A percentile compares a stretch with the other conserved stretches of the same genome.
Conservation (phyloP, 192 early-diverging fungal genomes). For the Anaeromyces robustus region DNA sequence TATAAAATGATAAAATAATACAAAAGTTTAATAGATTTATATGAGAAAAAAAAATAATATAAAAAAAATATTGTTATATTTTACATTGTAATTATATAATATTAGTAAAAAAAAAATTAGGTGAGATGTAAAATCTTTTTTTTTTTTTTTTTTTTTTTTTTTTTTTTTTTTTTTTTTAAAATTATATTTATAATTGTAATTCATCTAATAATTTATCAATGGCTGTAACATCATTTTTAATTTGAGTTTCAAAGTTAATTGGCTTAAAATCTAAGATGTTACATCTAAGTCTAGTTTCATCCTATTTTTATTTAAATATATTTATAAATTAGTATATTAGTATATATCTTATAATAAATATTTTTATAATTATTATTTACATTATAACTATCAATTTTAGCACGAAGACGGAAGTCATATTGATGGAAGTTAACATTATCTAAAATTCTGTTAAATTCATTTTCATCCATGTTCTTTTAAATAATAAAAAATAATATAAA, state of each 20-base stretch:
- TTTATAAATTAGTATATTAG: background rate
- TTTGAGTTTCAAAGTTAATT: background rate
- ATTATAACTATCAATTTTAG: conserved; percentile 69
- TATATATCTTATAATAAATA: background rate
- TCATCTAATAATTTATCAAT: background rate
- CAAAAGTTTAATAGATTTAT: no score
- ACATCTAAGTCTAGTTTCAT: background rate
- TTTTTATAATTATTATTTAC: conserved; percentile 7
- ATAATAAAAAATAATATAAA: no score
- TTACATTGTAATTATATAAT: no score
- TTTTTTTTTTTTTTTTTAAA: no score
- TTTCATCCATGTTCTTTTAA: conserved; percentile 19
- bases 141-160: no score
- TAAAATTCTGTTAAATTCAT: conserved; percentile 28
- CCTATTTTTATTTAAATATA: background rate
- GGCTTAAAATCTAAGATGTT: background rate
- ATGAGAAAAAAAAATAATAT: no score
- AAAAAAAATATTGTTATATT: no score
- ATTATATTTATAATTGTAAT: background rate
- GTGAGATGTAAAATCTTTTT: no score
- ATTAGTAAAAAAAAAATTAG: no score
- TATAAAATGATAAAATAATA: no score
- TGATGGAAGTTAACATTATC: conserved; percentile 44
- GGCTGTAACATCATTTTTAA: background rate
- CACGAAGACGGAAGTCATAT: conserved; percentile 57